Evolutionary conservation across 1,139 yeast genomes (phyloP).

Genomic region (Suhomyces bokatorum): DNA sequence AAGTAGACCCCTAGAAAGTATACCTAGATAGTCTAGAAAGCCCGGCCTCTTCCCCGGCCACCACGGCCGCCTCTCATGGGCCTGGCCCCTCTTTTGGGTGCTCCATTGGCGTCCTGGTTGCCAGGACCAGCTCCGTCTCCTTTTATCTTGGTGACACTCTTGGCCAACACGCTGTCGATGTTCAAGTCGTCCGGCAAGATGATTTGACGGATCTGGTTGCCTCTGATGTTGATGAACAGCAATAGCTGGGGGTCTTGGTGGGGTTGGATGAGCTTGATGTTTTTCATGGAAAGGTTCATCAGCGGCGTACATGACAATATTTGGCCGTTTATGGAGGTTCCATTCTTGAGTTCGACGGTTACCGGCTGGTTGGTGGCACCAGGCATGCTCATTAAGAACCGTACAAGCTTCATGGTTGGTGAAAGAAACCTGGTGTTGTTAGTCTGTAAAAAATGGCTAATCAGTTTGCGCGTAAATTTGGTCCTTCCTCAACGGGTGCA

Average conservation of each 20-base stretch:
- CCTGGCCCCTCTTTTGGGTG: conserved; percentile 18
- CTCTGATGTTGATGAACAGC: conserved; percentile 83
- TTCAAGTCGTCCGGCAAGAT: conserved; percentile 87
- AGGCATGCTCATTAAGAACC: conserved; percentile 81
- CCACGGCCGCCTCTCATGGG: conserved; percentile 20
- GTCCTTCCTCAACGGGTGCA: conserved; percentile 1
- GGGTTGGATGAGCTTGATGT: conserved; percentile 73
- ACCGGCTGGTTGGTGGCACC: conserved; percentile 74
- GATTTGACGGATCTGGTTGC: conserved; percentile 84
- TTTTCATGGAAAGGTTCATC: conserved; percentile 86
- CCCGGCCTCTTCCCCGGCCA: conserved; percentile 22
- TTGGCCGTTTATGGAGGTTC: conserved; percentile 50
- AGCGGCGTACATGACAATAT: conserved; percentile 82
- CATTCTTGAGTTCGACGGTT: conserved; percentile 90
- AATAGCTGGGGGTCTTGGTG: conserved; percentile 72
- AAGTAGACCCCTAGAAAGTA: not conserved
- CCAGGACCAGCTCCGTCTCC: conserved; percentile 48
- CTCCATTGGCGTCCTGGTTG: conserved; percentile 17
- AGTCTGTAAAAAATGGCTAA: not conserved
- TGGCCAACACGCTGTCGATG: conserved; percentile 67
- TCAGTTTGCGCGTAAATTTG: conserved; percentile 5
- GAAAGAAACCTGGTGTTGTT: not conserved
- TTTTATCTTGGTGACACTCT: conserved; percentile 38
- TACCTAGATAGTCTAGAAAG: conserved; percentile 4
- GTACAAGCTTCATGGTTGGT: conserved; percentile 44